A percentile compares a stretch with the other conserved stretches of the same genome.
Evolutionary conservation across 371 early-diverging fungal genomes (phyloP).

Genomic region (Mortierella sp.): DNA sequence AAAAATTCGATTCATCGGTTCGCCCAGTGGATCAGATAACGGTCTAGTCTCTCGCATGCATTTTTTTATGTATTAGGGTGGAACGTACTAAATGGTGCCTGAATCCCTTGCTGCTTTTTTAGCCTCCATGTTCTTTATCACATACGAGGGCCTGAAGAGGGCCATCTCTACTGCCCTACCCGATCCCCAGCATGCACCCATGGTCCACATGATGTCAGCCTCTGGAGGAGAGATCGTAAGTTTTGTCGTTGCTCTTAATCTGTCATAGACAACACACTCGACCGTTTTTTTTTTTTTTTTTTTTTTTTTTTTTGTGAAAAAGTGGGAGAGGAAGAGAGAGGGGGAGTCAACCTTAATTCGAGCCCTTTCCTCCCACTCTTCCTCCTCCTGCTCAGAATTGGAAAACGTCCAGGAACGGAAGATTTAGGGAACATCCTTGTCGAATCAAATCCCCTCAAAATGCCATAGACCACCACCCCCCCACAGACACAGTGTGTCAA

Average conservation of each 20-base stretch:
- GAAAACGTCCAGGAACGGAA: background rate
- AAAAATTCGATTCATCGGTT: background rate
- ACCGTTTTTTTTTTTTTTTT: too few species aligned
- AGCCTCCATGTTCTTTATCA: slow-evolving; percentile 94
- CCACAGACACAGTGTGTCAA: too few species aligned
- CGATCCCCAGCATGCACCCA: slow-evolving; percentile 63
- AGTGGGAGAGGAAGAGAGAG: background rate
- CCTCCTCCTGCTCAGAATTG: background rate
- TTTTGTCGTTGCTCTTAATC: background rate
- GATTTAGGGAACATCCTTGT: background rate
- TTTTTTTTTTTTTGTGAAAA: background rate
- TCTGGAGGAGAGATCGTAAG: slow-evolving; percentile 92
- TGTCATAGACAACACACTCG: too few species aligned
- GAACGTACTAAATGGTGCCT: too few species aligned
- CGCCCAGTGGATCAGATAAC: background rate
- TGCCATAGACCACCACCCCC: background rate
- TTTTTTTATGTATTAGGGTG: too few species aligned
- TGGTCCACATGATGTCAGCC: slow-evolving; percentile 90
- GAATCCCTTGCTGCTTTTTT: slow-evolving; percentile 5
- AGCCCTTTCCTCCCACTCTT: background rate
- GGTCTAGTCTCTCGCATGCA: too few species aligned
- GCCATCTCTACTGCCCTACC: slow-evolving; percentile 52
- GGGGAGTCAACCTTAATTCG: background rate
- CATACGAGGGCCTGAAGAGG: slow-evolving; percentile 87
- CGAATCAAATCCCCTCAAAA: background rate